phyloP scores from a whole-genome alignment of 768 basidiomycete genomes.

The Erythrobasidium yunnanense region DNA sequence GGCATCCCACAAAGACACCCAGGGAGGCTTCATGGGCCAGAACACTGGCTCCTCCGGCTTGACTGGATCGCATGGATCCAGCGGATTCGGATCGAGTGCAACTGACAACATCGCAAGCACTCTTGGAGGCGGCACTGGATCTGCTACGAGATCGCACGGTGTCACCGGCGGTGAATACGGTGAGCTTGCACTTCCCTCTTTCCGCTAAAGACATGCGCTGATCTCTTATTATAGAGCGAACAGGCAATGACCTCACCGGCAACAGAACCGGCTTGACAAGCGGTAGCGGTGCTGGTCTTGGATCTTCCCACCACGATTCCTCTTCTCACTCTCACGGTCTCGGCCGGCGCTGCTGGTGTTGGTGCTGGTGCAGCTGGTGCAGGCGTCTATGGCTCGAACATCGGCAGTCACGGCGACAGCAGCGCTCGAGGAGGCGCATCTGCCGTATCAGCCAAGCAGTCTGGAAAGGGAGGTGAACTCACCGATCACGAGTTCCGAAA shows the following conservation, averaged over 20 bases:
- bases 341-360: background rate
- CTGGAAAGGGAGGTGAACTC: background rate
- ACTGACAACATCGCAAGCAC: background rate
- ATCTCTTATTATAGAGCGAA: background rate
- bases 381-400: background rate
- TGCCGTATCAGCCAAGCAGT: background rate
- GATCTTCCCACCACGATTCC: background rate
- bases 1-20: background rate
- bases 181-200: too few species aligned
- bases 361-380: constrained; percentile 14
- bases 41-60: background rate
- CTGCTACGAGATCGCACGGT: background rate
- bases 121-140: background rate
- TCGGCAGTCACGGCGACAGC: background rate
- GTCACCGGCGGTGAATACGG: background rate
- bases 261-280: background rate
- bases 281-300: background rate
- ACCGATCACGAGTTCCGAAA: background rate
- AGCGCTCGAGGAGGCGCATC: background rate
- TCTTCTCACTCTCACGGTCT: background rate
- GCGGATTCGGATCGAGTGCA: constrained; percentile 1
- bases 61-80: background rate
- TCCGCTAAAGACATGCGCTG: background rate
- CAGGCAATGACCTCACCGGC: background rate
- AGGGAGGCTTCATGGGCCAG: background rate